Base-by-base conservation (phyloP, 2,329 filamentous ascomycete species). In the Alternaria sp. region DNA sequence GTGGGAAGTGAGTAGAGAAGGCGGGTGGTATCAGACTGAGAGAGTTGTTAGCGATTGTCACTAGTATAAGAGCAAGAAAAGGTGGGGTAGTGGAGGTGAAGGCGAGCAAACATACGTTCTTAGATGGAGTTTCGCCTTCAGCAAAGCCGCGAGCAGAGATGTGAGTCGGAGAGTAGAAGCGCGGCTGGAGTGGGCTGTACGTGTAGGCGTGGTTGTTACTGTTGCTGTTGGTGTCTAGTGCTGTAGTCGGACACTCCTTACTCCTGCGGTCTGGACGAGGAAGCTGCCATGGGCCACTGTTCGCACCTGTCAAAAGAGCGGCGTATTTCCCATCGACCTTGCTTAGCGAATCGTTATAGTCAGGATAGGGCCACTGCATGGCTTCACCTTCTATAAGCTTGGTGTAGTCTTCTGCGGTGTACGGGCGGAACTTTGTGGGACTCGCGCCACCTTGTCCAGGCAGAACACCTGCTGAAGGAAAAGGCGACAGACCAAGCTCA, bases 121-220 rank as follows among this genome's bases (percentile, higher is more conserved):
- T 65, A 3, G 72, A 75, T 6, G 71, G 71, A 4, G 66, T 68
- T 28, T 69, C 69, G 14, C 63, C 67, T 31, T 65, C 55, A 7
- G 55, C 60, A 54, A 67, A 67, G 13, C 62, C 52, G 6, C 39
- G 51, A 3, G 65, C 46, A 23, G 70, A 68, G 41, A 62, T 62
- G 17, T 66, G 51, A 1, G 70, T 68, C 3, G 73, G 73, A n/a
- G 69, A 71, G 51, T 76, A 77, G 49, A 76, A 74, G 3, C 65
- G 64, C 13, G 73, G 70, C 6, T 51, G 69, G n/a, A 72, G 52
- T 3, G 52, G 56, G 28, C 56, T 62, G 33, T 54, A 56, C 10
- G 7, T 33, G 31, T 33, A 4, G 4, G 37, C 8, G 21, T 24
- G 6, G 21, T 11, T 8, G 17, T 39, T 39, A 8, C 33, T 6